phyloP scores from a whole-genome alignment of 768 basidiomycete species.

The Lyophyllum atratum region DNA sequence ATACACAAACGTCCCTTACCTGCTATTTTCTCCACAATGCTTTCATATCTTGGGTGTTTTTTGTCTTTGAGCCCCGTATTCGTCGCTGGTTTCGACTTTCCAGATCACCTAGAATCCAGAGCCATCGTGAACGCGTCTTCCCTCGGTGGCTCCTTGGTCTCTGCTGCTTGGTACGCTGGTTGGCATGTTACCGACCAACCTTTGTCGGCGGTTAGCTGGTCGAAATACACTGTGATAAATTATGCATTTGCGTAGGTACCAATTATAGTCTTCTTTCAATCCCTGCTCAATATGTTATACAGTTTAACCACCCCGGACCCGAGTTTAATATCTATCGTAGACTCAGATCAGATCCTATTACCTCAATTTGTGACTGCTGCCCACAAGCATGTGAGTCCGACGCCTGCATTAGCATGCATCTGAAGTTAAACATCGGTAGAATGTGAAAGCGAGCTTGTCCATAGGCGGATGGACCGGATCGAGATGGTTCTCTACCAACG shows the following conservation, averaged over 20 bases:
- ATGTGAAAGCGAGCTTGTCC: constrained; percentile 57
- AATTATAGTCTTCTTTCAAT: background rate
- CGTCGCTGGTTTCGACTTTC: constrained; percentile 1
- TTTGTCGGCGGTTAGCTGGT: constrained; percentile 46
- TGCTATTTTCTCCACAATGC: constrained; percentile 1
- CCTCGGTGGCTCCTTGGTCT: constrained; percentile 14
- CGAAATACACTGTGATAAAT: constrained; percentile 53
- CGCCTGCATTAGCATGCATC: constrained; percentile 28
- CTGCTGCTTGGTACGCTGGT: constrained; percentile 50
- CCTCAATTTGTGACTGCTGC: constrained; percentile 56
- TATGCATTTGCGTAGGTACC: constrained; percentile 63
- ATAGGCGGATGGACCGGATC: constrained; percentile 74
- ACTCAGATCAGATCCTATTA: constrained; percentile 48
- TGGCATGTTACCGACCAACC: constrained; percentile 46
- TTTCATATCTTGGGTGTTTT: background rate
- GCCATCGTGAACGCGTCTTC: constrained; percentile 8
- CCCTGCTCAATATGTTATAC: background rate
- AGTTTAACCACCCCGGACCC: constrained; percentile 43
- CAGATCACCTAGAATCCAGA: constrained; percentile 6
- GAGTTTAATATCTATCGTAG: constrained; percentile 31
- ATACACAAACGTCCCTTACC: constrained; percentile 7
- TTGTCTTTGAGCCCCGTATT: background rate
- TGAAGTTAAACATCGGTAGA: constrained; percentile 30
- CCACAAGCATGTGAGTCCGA: constrained; percentile 36
- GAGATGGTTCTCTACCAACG: constrained; percentile 58